Conservation (phyloP, 1,284 basidiomycete genomes). For the Apiotrichum mycotoxinovorans region DNA sequence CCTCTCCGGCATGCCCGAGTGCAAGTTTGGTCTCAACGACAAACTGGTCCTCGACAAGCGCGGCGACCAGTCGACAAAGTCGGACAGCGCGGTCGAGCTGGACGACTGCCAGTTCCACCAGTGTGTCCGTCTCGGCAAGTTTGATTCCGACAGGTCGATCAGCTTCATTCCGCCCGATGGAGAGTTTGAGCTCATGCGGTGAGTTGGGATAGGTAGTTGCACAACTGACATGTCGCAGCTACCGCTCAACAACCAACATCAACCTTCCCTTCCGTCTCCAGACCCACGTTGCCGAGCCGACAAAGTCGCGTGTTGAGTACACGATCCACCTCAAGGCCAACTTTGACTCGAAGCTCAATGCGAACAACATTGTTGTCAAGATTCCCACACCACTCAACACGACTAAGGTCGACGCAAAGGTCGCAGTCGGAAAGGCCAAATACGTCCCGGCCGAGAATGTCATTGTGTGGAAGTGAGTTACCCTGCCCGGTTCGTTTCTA, state of each 20-base stretch:
- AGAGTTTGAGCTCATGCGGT: constrained; percentile 98
- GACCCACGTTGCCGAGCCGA: constrained; percentile 87
- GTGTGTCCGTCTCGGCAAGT: constrained; percentile 91
- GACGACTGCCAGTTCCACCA: constrained; percentile 99
- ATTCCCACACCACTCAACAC: constrained; percentile 97
- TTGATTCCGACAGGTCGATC: constrained; percentile 88
- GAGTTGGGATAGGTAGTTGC: constrained; percentile 27
- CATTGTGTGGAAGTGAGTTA: constrained; percentile 90
- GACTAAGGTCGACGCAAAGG: constrained; percentile 85
- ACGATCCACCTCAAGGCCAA: constrained; percentile 82
- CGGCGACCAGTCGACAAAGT: constrained; percentile 54
- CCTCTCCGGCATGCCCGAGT: constrained; percentile 90
- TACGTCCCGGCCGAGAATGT: constrained; percentile 93
- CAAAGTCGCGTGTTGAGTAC: constrained; percentile 87
- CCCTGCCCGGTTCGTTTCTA: background rate
- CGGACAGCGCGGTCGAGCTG: constrained; percentile 80
- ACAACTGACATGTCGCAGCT: constrained; percentile 56
- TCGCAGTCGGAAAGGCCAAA: constrained; percentile 89
- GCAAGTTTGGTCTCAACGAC: constrained; percentile 97
- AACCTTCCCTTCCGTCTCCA: constrained; percentile 89
- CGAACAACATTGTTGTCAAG: constrained; percentile 83
- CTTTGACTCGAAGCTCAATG: constrained; percentile 87
- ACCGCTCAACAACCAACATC: constrained; percentile 91
- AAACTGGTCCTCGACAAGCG: constrained; percentile 92
- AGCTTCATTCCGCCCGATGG: constrained; percentile 98